phyloP scores from a whole-genome alignment of 768 basidiomycete species.

The Tulasnella sp. region DNA sequence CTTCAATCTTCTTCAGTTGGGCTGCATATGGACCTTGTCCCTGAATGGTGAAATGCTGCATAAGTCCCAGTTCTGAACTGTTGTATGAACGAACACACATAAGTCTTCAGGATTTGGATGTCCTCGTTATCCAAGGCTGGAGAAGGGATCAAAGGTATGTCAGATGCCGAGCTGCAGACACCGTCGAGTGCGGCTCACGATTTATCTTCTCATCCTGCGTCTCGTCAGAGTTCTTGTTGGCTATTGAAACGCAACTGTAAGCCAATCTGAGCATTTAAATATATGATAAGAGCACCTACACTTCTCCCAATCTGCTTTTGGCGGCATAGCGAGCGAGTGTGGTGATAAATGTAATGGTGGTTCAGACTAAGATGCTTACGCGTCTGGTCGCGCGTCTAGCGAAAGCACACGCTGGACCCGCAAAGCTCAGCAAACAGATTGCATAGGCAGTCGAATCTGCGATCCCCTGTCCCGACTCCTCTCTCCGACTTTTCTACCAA shows the following conservation, averaged over 20 bases:
- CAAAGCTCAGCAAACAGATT: neutral
- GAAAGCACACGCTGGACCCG: conserved; percentile 6
- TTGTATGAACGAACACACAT: conserved; percentile 38
- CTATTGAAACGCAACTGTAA: conserved; percentile 29
- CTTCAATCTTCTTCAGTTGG: conserved; percentile 77
- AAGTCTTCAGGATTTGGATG: conserved; percentile 98
- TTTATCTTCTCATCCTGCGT: conserved; percentile 93
- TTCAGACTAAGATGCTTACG: conserved; percentile 1
- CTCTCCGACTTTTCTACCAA: neutral
- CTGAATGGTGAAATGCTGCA: conserved; percentile 30
- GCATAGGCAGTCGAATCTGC: conserved; percentile 3
- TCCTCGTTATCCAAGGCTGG: conserved; percentile 93
- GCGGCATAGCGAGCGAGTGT: conserved; percentile 51
- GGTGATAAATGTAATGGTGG: neutral
- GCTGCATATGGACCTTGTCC: conserved; percentile 96
- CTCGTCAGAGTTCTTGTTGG: conserved; percentile 73
- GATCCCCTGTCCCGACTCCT: conserved; percentile 6
- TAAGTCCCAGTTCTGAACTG: neutral
- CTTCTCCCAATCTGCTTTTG: conserved; percentile 99
- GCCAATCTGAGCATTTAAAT: neutral
- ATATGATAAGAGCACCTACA: conserved; percentile 41
- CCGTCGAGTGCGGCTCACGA: conserved; percentile 29
- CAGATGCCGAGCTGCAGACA: neutral
- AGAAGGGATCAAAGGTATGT: neutral
- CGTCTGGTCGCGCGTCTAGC: neutral